Evolutionary conservation across 169 alveolate species (phyloP).

Genomic region (Cryptosporidium felis): DNA sequence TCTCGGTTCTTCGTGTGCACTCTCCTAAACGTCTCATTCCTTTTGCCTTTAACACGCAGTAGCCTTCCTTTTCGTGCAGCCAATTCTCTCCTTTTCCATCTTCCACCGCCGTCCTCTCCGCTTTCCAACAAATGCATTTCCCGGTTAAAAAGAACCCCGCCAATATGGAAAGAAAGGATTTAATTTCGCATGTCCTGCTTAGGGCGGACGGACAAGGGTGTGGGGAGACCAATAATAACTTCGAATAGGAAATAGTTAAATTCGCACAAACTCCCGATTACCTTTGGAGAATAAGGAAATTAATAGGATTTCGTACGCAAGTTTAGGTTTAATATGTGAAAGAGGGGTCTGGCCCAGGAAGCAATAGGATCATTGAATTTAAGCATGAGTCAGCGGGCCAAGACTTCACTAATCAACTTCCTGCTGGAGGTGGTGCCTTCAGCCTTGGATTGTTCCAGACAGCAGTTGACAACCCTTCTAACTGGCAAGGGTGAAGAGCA

Average conservation of each 20-base stretch:
- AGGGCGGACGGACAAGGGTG: background rate
- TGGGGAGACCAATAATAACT: constrained; percentile 15
- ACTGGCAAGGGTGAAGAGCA: constrained; percentile 78
- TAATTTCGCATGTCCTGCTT: constrained; percentile 11
- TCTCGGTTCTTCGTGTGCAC: background rate
- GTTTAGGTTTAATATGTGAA: too few species aligned
- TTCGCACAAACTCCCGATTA: background rate
- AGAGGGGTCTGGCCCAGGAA: too few species aligned
- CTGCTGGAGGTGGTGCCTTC: constrained; percentile 84
- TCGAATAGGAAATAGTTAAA: background rate
- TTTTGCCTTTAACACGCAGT: background rate
- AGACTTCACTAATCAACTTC: constrained; percentile 79
- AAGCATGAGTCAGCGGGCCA: constrained; percentile 77
- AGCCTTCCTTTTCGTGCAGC: too few species aligned
- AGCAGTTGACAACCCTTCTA: constrained; percentile 78
- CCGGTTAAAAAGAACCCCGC: background rate
- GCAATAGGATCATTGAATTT: background rate
- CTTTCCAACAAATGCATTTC: too few species aligned
- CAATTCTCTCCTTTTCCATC: background rate
- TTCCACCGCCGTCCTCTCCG: background rate
- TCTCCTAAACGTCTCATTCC: background rate
- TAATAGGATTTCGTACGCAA: too few species aligned
- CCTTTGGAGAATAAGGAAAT: background rate
- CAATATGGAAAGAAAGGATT: background rate
- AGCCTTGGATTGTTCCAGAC: constrained; percentile 81